Evolutionary conservation across 148 eudicot species (phyloP), one percentile per base, ranked within the genome.

Genomic region (Gaultheria prostrata): DNA sequence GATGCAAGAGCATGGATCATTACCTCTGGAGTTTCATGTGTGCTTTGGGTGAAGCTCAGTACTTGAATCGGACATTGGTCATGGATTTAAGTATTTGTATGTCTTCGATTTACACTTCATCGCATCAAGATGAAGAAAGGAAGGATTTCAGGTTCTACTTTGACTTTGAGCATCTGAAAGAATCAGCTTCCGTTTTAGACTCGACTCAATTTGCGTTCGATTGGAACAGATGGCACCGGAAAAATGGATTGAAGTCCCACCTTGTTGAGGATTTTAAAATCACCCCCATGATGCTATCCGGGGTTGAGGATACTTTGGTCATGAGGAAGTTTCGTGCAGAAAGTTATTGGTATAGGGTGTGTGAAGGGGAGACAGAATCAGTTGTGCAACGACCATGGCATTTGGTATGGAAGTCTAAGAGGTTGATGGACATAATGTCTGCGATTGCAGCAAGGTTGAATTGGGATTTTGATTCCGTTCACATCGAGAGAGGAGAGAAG

Each of bases 21-120:
- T 97, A 87, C 82, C 83, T 97, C 8, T 97, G 98, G 98, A 93
- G 99, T 85, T 97, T 97, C 86, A 88, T 89, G 89, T 97, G 99
- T 85, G 95, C 98, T 15, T 88, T 97, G 53, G 99, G 99, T 18
- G 99, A 97, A 89, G 99, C 99, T 71, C 98, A 92, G 88, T 94
- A 95, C 84, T 87, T 97, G 90, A 97, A 97, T 30, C 89, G 98
- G 45, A 97, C 99, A 1, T 88, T 97, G 24, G 88, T 97, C 73
- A 93, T 97, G 95, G 99, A 97, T 85, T 67, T 95, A 85, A 90
- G 83, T 82, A 85, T 97, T 51, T 97, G 99, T 72, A 84, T 95
- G 81, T 91, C 98, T 14, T 91, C 93, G n/a, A 88, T 95, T 59
- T 93, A 97, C 87, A 90, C 92, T n/a, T 87, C 80, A n/a, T 89